phyloP scores from a whole-genome alignment of 768 basidiomycete species.

The Baorangia bicolor region DNA sequence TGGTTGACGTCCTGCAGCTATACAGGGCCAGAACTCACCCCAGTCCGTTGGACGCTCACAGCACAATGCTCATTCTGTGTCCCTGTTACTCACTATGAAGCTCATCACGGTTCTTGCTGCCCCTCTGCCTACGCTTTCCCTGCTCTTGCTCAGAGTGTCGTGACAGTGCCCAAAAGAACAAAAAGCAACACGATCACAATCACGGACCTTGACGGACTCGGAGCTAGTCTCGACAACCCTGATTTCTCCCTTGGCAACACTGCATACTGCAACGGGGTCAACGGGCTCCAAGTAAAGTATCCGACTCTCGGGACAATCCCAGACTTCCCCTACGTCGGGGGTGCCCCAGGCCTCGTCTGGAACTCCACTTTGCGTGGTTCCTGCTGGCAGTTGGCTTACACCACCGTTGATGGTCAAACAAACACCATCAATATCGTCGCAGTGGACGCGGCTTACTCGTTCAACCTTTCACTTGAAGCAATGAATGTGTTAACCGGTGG shows the following conservation, averaged over 20 bases:
- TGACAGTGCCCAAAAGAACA: constrained; percentile 11
- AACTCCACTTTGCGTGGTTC: constrained; percentile 55
- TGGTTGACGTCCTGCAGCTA: neutral
- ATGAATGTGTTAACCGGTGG: too few species aligned
- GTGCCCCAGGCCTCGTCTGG: constrained; percentile 29
- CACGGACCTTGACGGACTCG: constrained; percentile 7
- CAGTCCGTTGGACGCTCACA: too few species aligned
- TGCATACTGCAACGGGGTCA: constrained; percentile 36
- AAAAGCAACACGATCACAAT: constrained; percentile 6
- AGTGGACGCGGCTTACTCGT: neutral
- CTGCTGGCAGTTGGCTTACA: constrained; percentile 58
- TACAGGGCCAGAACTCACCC: neutral
- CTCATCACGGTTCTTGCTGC: neutral
- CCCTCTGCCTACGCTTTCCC: neutral
- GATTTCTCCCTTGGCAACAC: constrained; percentile 23
- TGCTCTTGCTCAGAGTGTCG: neutral
- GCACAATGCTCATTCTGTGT: neutral
- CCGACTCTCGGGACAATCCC: constrained; percentile 34
- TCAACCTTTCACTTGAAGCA: too few species aligned
- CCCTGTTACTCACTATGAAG: neutral
- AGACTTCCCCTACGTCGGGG: constrained; percentile 35
- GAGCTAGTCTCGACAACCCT: constrained; percentile 24
- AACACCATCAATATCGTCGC: constrained; percentile 6
- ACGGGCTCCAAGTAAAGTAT: constrained; percentile 35
- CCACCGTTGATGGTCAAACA: constrained; percentile 27